Base-by-base conservation (phyloP, 352 stramenopile genomes). In the Pythium guiyangense region DNA sequence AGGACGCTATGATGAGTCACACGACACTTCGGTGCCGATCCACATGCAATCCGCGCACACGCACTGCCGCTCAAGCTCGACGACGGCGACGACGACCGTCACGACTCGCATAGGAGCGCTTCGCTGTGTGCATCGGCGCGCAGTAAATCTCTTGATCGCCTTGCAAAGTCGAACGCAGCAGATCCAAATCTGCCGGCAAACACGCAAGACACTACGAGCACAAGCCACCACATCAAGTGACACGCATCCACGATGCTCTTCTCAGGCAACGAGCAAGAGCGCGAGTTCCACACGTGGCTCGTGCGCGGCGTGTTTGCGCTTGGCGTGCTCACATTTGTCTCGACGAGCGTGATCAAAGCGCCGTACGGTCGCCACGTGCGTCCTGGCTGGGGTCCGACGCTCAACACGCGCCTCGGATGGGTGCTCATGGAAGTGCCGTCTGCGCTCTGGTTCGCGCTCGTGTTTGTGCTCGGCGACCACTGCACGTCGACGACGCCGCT, bases 361-460 rank as follows among this genome's bases (percentile, higher is more conserved):
- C 80, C 80, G 20, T 91, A 89, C 55, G 80, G 80, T 0, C 74
- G 80, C 14, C 67, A 88, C 58, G 53, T 66, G 50, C 75, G 76
- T 10, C 55, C 67, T 3, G 76, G 73, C 4, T 91, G 80, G 80
- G 80, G 80, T 0, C 78, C 73, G 27, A 79, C 72, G 6, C 43
- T 89, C 27, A 65, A 76, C 52, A 78, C 69, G 37, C 77, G 75
- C 0, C 59, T 89, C 40, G 80, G 80, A 15, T 91, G 80, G 80
- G 59, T 87, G 26, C 45, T 91, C 50, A 91, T 91, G 80, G 80
- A 91, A 66, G 62, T 70, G 17, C 77, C 77, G 14, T 91, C 80
- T 6, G 78, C 72, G n/a, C 35, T 88, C 51, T 81, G 74, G 57
- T 91, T 85, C 37, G 56, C 69, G 49, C 62, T 73, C 49, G 66